Conservation (phyloP, 768 basidiomycete species). For the Thelephora ganbajun region DNA sequence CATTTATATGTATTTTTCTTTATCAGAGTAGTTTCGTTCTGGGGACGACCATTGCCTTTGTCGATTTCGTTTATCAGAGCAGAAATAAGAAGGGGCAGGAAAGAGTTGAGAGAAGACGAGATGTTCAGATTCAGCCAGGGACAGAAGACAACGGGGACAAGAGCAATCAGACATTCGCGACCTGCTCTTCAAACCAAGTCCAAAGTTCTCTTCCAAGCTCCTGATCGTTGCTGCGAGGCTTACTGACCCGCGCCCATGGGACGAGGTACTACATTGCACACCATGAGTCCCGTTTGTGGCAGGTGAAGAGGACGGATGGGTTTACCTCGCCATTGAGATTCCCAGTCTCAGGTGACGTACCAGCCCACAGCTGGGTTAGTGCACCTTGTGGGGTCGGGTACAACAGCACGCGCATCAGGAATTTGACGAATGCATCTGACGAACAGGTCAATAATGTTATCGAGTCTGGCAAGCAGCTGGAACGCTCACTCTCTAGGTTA, state of each 20-base stretch:
- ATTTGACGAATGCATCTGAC: not conserved
- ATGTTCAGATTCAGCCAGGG: not conserved
- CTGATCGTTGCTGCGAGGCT: slow-evolving; percentile 10
- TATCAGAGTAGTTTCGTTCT: too few relatives aligned
- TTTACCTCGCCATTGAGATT: slow-evolving; percentile 27
- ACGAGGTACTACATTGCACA: slow-evolving; percentile 11
- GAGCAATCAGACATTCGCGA: slow-evolving; percentile 7
- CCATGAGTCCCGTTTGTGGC: not conserved
- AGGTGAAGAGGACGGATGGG: not conserved
- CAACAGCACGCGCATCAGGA: slow-evolving; percentile 12
- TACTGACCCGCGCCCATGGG: slow-evolving; percentile 16
- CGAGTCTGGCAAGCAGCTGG: not conserved
- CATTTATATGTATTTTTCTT: too few relatives aligned
- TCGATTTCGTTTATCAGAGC: too few relatives aligned
- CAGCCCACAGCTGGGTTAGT: slow-evolving; percentile 19
- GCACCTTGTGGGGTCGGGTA: slow-evolving; percentile 19
- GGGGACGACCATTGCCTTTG: too few relatives aligned
- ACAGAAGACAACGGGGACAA: not conserved
- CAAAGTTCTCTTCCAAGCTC: slow-evolving; percentile 16
- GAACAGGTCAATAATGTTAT: not conserved
- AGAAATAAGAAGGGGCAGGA: too few relatives aligned
- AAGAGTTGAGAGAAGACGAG: too few relatives aligned
- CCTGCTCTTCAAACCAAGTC: slow-evolving; percentile 18
- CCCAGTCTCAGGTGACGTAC: slow-evolving; percentile 23
- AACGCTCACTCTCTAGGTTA: slow-evolving; percentile 6